Evolutionary conservation across 495 filamentous ascomycete genomes (phyloP).

Genomic region (Aspergillus egyptiacus): DNA sequence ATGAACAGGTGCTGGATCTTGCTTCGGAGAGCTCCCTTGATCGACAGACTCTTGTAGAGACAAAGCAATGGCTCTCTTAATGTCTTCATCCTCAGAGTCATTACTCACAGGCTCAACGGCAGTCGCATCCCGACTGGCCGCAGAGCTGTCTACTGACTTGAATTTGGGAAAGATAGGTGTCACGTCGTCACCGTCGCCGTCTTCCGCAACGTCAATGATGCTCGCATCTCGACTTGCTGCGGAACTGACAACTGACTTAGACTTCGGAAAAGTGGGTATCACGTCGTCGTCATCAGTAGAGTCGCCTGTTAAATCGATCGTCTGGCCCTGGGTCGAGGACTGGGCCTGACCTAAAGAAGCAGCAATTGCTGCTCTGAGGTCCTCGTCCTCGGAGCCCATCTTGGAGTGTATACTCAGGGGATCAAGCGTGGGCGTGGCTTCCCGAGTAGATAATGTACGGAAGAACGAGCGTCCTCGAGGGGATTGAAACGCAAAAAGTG

Average conservation of each 20-base stretch:
- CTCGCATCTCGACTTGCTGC: conserved; percentile 25
- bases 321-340: not conserved
- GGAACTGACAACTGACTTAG: conserved; percentile 31
- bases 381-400: conserved; percentile 23
- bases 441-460: not conserved
- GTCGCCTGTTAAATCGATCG: conserved; percentile 32
- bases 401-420: not conserved
- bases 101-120: not conserved
- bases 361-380: conserved; percentile 48
- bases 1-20: not conserved
- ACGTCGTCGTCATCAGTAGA: conserved; percentile 30
- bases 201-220: not conserved
- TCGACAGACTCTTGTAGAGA: conserved; percentile 35
- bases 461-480: not conserved
- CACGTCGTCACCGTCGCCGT: conserved; percentile 24
- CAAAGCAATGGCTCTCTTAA: conserved; percentile 48
- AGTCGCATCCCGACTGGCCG: conserved; percentile 26
- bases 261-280: conserved; percentile 27
- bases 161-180: conserved; percentile 29
- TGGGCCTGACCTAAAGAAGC: conserved; percentile 73
- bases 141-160: conserved; percentile 32
- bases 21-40: not conserved
- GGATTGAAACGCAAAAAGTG: too few relatives aligned
- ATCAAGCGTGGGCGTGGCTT: too few relatives aligned
- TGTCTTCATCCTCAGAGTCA: conserved; percentile 30